Evolutionary conservation across 192 early-diverging fungal genomes (phyloP).

Genomic region (Lobulomyces angularis): DNA sequence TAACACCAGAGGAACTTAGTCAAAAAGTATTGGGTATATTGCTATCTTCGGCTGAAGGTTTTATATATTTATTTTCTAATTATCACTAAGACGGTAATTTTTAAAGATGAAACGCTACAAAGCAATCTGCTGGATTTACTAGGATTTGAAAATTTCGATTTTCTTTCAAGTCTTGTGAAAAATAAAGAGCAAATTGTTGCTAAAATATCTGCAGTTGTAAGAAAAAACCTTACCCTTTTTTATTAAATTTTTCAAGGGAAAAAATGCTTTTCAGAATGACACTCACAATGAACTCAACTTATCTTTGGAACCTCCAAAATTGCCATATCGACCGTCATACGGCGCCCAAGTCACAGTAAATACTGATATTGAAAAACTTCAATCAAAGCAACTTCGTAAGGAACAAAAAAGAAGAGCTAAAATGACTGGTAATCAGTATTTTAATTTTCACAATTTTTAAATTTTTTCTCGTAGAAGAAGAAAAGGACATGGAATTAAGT

Average conservation of each 20-base stretch:
- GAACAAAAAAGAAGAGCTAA: constrained; percentile 47
- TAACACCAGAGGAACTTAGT: neutral
- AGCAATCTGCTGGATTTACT: constrained; percentile 54
- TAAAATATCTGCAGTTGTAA: constrained; percentile 11
- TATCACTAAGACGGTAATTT: too few species aligned
- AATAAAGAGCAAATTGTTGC: constrained; percentile 48
- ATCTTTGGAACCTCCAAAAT: constrained; percentile 10
- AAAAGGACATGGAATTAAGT: constrained; percentile 36
- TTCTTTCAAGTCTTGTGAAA: constrained; percentile 43
- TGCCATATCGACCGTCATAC: constrained; percentile 21
- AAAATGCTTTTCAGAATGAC: neutral
- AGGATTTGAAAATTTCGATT: constrained; percentile 60
- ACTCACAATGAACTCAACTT: constrained; percentile 9
- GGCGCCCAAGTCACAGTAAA: constrained; percentile 56
- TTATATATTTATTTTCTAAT: neutral
- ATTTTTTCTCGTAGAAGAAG: constrained; percentile 6
- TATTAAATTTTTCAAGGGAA: neutral
- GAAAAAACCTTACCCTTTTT: constrained; percentile 16
- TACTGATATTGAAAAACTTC: constrained; percentile 45
- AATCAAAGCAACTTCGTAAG: constrained; percentile 48
- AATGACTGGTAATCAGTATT: constrained; percentile 3
- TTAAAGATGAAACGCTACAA: constrained; percentile 49
- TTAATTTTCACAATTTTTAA: constrained; percentile 2
- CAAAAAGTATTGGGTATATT: neutral
- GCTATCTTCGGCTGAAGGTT: neutral